phyloP scores from a whole-genome alignment of 108 stramenopile species.

The Asterionellopsis glacialis region DNA sequence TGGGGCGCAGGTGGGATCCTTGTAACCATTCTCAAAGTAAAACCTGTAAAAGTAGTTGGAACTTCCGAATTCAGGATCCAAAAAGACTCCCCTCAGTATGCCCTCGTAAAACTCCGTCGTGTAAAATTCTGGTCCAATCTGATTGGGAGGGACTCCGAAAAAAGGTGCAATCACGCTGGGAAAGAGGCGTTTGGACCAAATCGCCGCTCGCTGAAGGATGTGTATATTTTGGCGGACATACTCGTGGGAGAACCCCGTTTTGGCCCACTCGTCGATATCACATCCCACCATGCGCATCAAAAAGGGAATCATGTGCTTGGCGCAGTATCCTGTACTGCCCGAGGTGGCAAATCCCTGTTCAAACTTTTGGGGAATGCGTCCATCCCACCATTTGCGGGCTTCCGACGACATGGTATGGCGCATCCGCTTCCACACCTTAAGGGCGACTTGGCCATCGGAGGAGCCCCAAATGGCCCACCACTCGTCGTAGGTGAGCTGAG shows the following conservation, averaged over 20 bases:
- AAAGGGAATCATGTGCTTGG: slow-evolving; percentile 42
- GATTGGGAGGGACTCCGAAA: slow-evolving; percentile 56
- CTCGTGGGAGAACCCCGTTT: slow-evolving; percentile 48
- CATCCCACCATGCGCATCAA: slow-evolving; percentile 45
- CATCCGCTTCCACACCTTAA: slow-evolving; percentile 56
- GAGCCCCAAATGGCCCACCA: slow-evolving; percentile 58
- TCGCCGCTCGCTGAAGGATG: slow-evolving; percentile 40
- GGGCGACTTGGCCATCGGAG: slow-evolving; percentile 35
- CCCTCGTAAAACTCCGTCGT: slow-evolving; percentile 55
- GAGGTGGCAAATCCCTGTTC: slow-evolving; percentile 50
- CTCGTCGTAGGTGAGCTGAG: slow-evolving; percentile 54
- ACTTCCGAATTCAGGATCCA: slow-evolving; percentile 51
- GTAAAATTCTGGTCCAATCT: slow-evolving; percentile 60
- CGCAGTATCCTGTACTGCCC: slow-evolving; percentile 42
- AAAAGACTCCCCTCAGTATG: slow-evolving; percentile 44
- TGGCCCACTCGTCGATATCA: slow-evolving; percentile 50
- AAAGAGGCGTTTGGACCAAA: slow-evolving; percentile 47
- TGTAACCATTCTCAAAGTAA: slow-evolving; percentile 54
- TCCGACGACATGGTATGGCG: slow-evolving; percentile 49
- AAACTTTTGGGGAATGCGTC: slow-evolving; percentile 49
- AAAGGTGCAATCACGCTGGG: slow-evolving; percentile 52
- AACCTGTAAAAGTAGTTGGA: slow-evolving; percentile 59
- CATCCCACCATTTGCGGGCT: slow-evolving; percentile 60
- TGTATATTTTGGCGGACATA: slow-evolving; percentile 43
- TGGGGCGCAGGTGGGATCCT: slow-evolving; percentile 53